Conservation (phyloP, 768 basidiomycete genomes). For the Kwoniella heveanensis region DNA sequence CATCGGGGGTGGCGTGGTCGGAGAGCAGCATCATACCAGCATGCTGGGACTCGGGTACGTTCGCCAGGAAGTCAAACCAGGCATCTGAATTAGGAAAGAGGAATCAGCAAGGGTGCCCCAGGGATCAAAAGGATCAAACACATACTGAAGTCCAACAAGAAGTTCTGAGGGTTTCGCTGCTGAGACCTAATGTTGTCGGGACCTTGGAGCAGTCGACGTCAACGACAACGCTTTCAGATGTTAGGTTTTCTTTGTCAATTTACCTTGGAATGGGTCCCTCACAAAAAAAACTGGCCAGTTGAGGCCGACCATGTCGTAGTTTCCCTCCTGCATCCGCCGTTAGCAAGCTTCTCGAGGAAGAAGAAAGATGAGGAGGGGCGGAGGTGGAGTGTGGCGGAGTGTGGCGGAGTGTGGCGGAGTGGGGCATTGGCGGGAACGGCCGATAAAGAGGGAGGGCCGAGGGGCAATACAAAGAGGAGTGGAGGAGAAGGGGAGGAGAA, state of each 20-base stretch:
- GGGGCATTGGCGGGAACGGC: no score
- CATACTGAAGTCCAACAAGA: slow-evolving; percentile 48
- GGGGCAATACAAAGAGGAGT: no score
- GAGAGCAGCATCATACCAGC: slow-evolving; percentile 52
- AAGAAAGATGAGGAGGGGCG: not conserved
- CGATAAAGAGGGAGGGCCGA: no score
- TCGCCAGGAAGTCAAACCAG: slow-evolving; percentile 53
- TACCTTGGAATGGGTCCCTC: slow-evolving; percentile 39
- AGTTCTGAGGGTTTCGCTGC: slow-evolving; percentile 51
- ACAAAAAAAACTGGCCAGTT: slow-evolving; percentile 45
- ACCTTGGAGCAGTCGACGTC: not conserved
- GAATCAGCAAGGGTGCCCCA: not conserved
- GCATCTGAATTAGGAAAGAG: slow-evolving; percentile 34
- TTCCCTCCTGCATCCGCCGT: slow-evolving; percentile 22
- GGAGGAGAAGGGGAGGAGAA: no score
- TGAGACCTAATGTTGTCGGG: slow-evolving; percentile 50
- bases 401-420: no score
- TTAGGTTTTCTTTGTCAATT: no score
- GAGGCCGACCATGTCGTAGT: slow-evolving; percentile 36
- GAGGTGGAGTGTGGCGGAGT: no score
- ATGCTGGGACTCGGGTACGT: slow-evolving; percentile 50
- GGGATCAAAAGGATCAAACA: no score
- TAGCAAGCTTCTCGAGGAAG: not conserved
- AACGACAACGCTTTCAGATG: no score
- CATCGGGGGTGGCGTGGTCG: slow-evolving; percentile 51